Percentiles rank a stretch among this genome's conserved stretches.
These are phyloP conservation scores for Colletotrichum orchidophilum DNA, from an alignment of 2,329 filamentous ascomycete genomes.

Conservation along the genomic window DNA sequence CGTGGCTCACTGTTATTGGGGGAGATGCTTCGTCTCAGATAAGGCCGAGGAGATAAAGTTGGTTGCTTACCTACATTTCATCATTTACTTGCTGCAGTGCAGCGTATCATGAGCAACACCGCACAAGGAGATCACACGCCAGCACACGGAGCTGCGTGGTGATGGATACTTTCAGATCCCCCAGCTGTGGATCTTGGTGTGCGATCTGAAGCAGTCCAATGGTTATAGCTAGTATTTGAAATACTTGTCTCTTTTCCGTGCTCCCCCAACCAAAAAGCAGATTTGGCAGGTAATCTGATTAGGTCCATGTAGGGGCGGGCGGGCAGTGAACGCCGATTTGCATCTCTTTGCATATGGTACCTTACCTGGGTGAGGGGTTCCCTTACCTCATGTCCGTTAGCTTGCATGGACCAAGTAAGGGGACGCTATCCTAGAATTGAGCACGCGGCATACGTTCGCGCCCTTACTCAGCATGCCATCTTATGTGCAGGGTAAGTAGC, in stretches of 20 bases:
- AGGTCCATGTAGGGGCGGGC: conserved; percentile 11
- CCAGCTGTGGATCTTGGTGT: neutral
- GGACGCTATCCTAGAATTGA: neutral
- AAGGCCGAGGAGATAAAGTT: neutral
- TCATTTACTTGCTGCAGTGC: neutral
- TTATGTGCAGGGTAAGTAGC: neutral
- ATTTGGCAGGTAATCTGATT: conserved; percentile 3
- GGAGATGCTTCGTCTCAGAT: neutral
- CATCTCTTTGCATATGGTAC: conserved; percentile 17
- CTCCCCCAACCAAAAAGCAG: neutral
- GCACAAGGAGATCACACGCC: neutral
- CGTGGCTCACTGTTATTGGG: conserved; percentile 18
- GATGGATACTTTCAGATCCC: neutral
- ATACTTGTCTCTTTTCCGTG: neutral
- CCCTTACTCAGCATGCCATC: neutral
- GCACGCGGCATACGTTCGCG: neutral
- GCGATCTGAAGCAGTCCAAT: neutral
- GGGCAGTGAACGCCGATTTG: conserved; percentile 5
- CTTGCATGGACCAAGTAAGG: neutral
- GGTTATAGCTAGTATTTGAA: conserved; percentile 18
- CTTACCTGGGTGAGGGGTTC: neutral
- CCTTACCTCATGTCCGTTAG: neutral
- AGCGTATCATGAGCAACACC: neutral
- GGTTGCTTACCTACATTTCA: conserved; percentile 1
- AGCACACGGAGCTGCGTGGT: neutral